Base-by-base conservation (phyloP, 2,329 filamentous ascomycete genomes). In the Colletotrichum gloeosporioides region DNA sequence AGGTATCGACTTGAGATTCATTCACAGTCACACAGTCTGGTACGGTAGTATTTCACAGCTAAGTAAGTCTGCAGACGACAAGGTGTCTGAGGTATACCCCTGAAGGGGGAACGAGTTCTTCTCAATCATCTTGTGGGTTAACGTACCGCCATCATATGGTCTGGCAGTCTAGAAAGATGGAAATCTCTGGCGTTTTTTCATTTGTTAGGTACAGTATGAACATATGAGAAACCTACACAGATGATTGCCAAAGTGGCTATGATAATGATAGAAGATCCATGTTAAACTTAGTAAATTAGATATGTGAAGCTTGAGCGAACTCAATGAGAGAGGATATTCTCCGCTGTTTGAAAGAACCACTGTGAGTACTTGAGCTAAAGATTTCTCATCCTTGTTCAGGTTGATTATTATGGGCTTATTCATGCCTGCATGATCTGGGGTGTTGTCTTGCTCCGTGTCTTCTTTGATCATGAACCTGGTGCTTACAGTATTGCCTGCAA, bases 1-100 rank as follows among this genome's bases (percentile, higher is more conserved):
- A 63, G 61, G 61, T 63, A 5, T 63, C 8, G 90, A 93, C 83
- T 92, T 88, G 91, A 92, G 93, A 31, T 87, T 84, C 77, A 92
- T 86, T 49, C 79, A 77, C 61, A 61, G 6, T 13, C 18, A 12
- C 12, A 9, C 16, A 5, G 10, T 22, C 27, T 61, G 10, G 27
- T 12, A 6, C 18, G 27, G 31, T 31, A 31, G 27, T 32, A 12
- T 18, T 32, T 13, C 57, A 61, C 8, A 53, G n/a, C 10, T 12
- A 9, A 13, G 18, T 0, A n/a, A 8, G n/a, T 4, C 8, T 49
- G 7, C 12, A 22, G 7, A 89, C 87, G 12, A 90, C 88, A 5
- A 91, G 9, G 5, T 15, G 27, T 31, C 57, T 80, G 4, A 31
- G 53, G 3, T 31, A 49, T 25, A 27, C 39, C 22, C 36, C n/a